These are phyloP conservation scores for Isoetes taiwanensis DNA, from an alignment of 75 land plant genomes.

Conservation along the genomic window DNA sequence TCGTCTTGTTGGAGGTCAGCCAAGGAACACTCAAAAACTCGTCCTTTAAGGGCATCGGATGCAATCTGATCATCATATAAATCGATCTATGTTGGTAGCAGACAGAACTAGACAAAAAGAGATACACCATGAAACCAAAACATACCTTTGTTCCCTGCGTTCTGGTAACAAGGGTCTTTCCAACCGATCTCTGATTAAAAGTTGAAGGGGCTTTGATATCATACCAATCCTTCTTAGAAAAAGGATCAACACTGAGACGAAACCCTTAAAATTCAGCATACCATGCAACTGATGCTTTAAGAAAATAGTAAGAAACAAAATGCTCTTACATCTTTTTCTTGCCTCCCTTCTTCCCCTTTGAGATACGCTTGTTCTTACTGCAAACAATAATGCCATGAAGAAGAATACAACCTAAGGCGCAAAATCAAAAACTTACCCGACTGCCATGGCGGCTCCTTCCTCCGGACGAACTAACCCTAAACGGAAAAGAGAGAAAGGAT, in stretches of 20 bases:
- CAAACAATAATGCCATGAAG: not conserved
- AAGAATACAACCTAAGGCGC: not conserved
- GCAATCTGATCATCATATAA: constrained; percentile 31
- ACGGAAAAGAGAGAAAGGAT: too few relatives aligned
- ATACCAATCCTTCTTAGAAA: constrained; percentile 96
- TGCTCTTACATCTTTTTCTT: constrained; percentile 64
- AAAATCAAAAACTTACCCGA: constrained; percentile 7
- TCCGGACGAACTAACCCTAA: too few relatives aligned
- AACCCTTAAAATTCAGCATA: too few relatives aligned
- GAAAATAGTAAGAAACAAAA: too few relatives aligned
- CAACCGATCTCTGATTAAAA: constrained; percentile 41
- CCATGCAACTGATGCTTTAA: too few relatives aligned
- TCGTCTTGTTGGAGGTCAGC: constrained; percentile 50
- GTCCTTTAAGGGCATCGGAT: constrained; percentile 48
- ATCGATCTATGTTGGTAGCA: too few relatives aligned
- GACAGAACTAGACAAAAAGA: too few relatives aligned
- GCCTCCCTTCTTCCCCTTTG: constrained; percentile 94
- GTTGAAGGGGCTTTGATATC: constrained; percentile 82
- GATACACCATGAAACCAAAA: not conserved
- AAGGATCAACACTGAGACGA: constrained; percentile 88
- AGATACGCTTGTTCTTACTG: constrained; percentile 86
- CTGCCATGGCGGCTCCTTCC: constrained; percentile 14
- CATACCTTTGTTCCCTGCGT: constrained; percentile 94
- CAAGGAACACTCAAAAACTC: constrained; percentile 45
- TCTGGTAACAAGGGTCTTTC: constrained; percentile 81